Base-by-base conservation (phyloP, 495 filamentous ascomycete species). In the Aspergillus saccharolyticus region DNA sequence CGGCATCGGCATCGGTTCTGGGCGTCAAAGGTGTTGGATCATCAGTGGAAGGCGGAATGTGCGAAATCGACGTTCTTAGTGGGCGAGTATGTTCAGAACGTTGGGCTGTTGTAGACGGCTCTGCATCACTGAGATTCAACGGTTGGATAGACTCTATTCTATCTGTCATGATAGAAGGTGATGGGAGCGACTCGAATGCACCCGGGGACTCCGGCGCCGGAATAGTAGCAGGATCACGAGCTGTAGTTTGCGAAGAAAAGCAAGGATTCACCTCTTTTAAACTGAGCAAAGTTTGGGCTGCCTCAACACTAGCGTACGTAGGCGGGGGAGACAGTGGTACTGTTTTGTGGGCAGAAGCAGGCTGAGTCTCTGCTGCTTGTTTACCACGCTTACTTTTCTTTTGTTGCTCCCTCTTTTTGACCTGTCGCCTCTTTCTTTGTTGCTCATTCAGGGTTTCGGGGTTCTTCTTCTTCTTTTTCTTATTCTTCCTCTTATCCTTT, bases 391-490 rank as follows among this genome's bases (percentile, higher is more conserved):
- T 53, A n/a, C n/a, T n/a, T n/a, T n/a, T n/a, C 19, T 28, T 56
- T 14, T 47, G 46, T 22, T 0, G 17, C 19, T 30, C 21, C 12
- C 12, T 22, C 33, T 22, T 44, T 18, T 44, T 44, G n/a, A 12
- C 10, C 33, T 39, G 33, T 21, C 42, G 17, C 18, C 1, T 24
- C 28, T n/a, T 20, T 8, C 28, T 53, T 39, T 44, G 14, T 20
- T 63, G 56, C 39, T 66, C 55, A 1, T 28, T 28, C 25, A 28
- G 9, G n/a, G n/a, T 33, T 53, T 63, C 65, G 30, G 55, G 59
- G 45, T 54, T 64, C 54, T 58, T 67, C 12, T 14, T 57, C 44
- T 63, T 62, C 52, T 52, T 57, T 7, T 43, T 55, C 48, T 61
- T 59, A 20, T 39, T 43, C 33, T 57, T 60, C 54, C 52, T 63